phyloP scores from a whole-genome alignment of 1,284 basidiomycete species.

The Sparassis latifolia region DNA sequence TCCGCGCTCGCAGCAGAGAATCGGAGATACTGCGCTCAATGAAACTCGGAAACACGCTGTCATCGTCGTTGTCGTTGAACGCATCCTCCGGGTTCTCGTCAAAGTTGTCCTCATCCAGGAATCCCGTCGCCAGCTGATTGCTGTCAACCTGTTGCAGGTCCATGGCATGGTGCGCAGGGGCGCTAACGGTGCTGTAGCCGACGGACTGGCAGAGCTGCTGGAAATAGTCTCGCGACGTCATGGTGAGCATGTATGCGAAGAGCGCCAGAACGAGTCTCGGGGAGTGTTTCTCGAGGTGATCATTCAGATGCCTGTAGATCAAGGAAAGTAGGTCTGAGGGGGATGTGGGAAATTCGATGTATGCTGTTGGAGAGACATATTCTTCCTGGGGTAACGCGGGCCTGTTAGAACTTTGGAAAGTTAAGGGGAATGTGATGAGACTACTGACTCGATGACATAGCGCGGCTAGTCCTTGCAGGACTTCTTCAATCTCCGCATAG shows the following conservation, averaged over 20 bases:
- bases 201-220: slow-evolving; percentile 46
- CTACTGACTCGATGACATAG: slow-evolving; percentile 51
- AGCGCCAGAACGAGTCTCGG: slow-evolving; percentile 38
- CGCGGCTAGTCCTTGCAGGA: slow-evolving; percentile 42
- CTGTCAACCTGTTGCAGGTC: neutral
- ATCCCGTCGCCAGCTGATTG: neutral
- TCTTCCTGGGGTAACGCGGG: slow-evolving; percentile 29
- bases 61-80: slow-evolving; percentile 28
- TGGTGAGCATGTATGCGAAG: slow-evolving; percentile 58
- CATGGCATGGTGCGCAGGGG: slow-evolving; percentile 11
- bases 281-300: slow-evolving; percentile 47
- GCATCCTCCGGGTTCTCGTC: slow-evolving; percentile 7
- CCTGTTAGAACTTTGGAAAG: neutral
- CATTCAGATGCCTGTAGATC: slow-evolving; percentile 44
- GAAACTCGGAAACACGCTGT: slow-evolving; percentile 48
- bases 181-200: slow-evolving; percentile 37
- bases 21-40: slow-evolving; percentile 42
- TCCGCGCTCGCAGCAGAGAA: slow-evolving; percentile 53
- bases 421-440: neutral
- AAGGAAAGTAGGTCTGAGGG: slow-evolving; percentile 45
- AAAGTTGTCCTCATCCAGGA: slow-evolving; percentile 5
- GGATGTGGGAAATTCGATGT: slow-evolving; percentile 28
- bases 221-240: slow-evolving; percentile 56
- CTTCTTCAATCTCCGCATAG: slow-evolving; percentile 44
- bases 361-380: slow-evolving; percentile 32